Percentiles rank a stretch among this genome's conserved stretches.
Evolutionary conservation across 1,284 basidiomycete genomes (phyloP).

Genomic region (Phellinidium pouzarii): DNA sequence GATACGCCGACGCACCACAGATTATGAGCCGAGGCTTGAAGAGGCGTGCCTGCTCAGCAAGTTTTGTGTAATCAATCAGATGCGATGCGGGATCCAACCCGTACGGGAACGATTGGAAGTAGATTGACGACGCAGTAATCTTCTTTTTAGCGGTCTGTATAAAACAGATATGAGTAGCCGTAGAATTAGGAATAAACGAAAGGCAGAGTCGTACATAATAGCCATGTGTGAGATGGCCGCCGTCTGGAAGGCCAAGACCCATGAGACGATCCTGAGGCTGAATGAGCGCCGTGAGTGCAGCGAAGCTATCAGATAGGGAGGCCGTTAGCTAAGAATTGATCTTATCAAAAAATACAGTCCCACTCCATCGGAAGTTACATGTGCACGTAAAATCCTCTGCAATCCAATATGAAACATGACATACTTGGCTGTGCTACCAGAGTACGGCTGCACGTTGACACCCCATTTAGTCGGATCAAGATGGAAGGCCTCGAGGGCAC

Average conservation of each 20-base stretch:
- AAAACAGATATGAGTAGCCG: constrained; percentile 27
- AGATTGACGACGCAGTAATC: constrained; percentile 99
- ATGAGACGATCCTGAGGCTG: constrained; percentile 98
- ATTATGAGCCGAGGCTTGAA: constrained; percentile 97
- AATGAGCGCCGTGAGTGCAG: constrained; percentile 93
- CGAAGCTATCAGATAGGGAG: constrained; percentile 62
- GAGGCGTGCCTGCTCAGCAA: constrained; percentile 86
- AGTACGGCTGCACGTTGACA: constrained; percentile 99
- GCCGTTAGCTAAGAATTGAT: too few relatives aligned
- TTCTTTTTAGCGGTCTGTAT: constrained; percentile 98
- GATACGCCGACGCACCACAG: constrained; percentile 98
- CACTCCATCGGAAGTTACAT: too few relatives aligned
- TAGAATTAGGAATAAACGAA: constrained; percentile 10
- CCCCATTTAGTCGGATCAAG: constrained; percentile 93
- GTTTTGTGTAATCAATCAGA: constrained; percentile 84
- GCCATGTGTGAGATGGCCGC: constrained; percentile 96
- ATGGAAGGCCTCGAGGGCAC: constrained; percentile 95
- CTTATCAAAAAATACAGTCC: too few relatives aligned
- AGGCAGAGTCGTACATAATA: constrained; percentile 75
- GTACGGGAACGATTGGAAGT: constrained; percentile 99
- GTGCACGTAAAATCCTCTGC: background rate
- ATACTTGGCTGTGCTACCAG: constrained; percentile 65
- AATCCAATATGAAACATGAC: constrained; percentile 11
- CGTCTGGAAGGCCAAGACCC: constrained; percentile 98
- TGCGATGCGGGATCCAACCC: constrained; percentile 80